Percentiles rank a stretch among this genome's conserved stretches.
Evolutionary conservation across 345 rosid species (phyloP).

Genomic region (Erodium maritimum): DNA sequence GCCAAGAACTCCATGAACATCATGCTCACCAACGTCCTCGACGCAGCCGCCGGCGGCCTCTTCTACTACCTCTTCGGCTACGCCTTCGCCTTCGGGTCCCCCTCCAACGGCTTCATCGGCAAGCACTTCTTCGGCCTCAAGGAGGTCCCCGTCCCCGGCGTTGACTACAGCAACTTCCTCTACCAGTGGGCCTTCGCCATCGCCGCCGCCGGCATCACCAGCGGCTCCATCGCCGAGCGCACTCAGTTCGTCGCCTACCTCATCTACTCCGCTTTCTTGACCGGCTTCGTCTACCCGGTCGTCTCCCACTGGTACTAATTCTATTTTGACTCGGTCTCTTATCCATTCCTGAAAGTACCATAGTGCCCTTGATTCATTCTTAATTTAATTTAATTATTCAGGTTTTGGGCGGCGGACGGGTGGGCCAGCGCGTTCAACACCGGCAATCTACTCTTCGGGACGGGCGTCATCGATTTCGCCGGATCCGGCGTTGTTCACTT

Average conservation of each 20-base stretch:
- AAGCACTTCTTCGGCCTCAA: constrained; percentile 37
- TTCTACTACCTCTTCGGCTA: constrained; percentile 60
- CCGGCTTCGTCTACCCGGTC: constrained; percentile 49
- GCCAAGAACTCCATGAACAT: constrained; percentile 63
- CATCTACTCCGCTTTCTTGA: constrained; percentile 49
- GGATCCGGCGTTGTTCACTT: constrained; percentile 53
- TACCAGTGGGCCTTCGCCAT: constrained; percentile 67
- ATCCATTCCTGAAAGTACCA: constrained; percentile 13
- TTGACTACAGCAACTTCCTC: constrained; percentile 42
- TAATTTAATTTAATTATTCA: too few relatives aligned
- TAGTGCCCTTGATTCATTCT: too few relatives aligned
- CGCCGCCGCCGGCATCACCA: constrained; percentile 53
- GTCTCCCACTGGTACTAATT: constrained; percentile 63
- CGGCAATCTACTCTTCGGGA: constrained; percentile 24
- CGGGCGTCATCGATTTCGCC: constrained; percentile 55
- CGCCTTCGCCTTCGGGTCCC: constrained; percentile 53
- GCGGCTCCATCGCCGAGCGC: constrained; percentile 64
- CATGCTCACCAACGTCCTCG: constrained; percentile 60
- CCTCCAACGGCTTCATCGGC: constrained; percentile 45
- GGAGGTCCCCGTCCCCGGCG: constrained; percentile 26
- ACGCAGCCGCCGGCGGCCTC: constrained; percentile 56
- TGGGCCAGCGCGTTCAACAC: constrained; percentile 42
- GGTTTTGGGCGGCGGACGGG: constrained; percentile 18
- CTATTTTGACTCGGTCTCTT: too few relatives aligned
- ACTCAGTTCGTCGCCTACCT: constrained; percentile 65